Conservation (phyloP, 306 rosid species). For the Trichosanthes cucumerina region DNA sequence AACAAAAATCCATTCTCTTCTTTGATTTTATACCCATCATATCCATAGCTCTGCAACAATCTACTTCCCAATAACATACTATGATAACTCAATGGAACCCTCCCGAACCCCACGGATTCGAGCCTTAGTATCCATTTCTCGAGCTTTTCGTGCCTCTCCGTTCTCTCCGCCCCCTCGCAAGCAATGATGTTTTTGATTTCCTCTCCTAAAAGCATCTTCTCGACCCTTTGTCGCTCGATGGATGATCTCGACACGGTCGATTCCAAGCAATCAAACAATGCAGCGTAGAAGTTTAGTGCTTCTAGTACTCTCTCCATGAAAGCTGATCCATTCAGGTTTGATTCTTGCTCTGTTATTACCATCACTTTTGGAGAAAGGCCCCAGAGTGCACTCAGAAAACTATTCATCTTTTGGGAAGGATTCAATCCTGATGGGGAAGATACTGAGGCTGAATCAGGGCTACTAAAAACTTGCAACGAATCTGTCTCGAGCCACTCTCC, state of each 20-base stretch:
- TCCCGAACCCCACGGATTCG: constrained; percentile 50
- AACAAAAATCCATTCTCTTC: constrained; percentile 39
- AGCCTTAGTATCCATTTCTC: constrained; percentile 66
- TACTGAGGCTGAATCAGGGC: constrained; percentile 47
- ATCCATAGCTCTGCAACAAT: constrained; percentile 38
- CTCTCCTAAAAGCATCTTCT: constrained; percentile 64
- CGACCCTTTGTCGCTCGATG: constrained; percentile 48
- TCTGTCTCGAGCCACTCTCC: constrained; percentile 70
- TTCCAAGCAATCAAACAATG: constrained; percentile 72
- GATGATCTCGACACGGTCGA: constrained; percentile 49
- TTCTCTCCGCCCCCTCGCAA: constrained; percentile 68
- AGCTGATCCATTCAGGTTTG: constrained; percentile 58
- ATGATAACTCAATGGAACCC: constrained; percentile 38
- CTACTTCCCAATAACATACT: constrained; percentile 39
- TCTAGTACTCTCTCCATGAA: constrained; percentile 53
- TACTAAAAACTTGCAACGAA: constrained; percentile 25
- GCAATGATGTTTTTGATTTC: constrained; percentile 76
- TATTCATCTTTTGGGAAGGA: constrained; percentile 66
- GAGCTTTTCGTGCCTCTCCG: constrained; percentile 65
- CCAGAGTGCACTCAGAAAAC: constrained; percentile 37
- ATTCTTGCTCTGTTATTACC: constrained; percentile 79
- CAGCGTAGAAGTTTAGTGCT: constrained; percentile 53
- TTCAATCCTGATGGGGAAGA: constrained; percentile 47
- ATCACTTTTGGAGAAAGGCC: constrained; percentile 53
- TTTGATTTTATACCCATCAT: constrained; percentile 40